Base-by-base conservation (phyloP, 1,139 yeast species). In the Nematodospora anomalae region DNA sequence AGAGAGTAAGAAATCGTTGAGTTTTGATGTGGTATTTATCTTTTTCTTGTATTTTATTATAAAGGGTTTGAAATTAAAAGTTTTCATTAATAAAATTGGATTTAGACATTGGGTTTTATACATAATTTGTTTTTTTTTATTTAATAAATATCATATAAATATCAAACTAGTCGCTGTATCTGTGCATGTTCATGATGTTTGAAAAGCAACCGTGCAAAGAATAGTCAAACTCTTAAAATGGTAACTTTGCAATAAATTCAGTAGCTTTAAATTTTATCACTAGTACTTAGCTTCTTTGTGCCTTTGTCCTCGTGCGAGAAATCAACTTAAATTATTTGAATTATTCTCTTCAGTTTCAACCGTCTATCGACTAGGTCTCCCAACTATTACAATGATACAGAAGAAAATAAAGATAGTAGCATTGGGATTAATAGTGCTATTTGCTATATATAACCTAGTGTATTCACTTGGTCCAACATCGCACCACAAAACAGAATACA, bases 51-150 rank as follows among this genome's bases (percentile, higher is more conserved):
- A 24, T 8, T 52, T 47, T 48, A 51, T 55, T 55, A 47, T 49
- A 50, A 42, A 42, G 49, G 45, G 48, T 47, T 51, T 42, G 43
- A 47, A 20, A 33, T 32, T 28, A 16, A n/a, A n/a, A n/a, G n/a
- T n/a, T n/a, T n/a, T n/a, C n/a, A 27, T 46, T 44, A 43, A 36
- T 43, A 49, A 41, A 37, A 43, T 55, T 50, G 62, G 69, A 61
- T 62, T 64, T 64, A 64, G 71, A 64, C 70, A 60, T 63, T 59
- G 69, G 65, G 64, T 57, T 57, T 45, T 52, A 54, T 51, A 57
- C 55, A 49, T 48, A n/a, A n/a, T n/a, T n/a, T n/a, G n/a, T n/a
- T n/a, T n/a, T n/a, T n/a, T n/a, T 9, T 25, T 25, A 25, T 25
- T 25, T 25, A 12, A 25, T 12, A 25, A 6, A 13, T 25, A 6